phyloP scores from a whole-genome alignment of 2,329 filamentous ascomycete species.

The Aureobasidium sp. region DNA sequence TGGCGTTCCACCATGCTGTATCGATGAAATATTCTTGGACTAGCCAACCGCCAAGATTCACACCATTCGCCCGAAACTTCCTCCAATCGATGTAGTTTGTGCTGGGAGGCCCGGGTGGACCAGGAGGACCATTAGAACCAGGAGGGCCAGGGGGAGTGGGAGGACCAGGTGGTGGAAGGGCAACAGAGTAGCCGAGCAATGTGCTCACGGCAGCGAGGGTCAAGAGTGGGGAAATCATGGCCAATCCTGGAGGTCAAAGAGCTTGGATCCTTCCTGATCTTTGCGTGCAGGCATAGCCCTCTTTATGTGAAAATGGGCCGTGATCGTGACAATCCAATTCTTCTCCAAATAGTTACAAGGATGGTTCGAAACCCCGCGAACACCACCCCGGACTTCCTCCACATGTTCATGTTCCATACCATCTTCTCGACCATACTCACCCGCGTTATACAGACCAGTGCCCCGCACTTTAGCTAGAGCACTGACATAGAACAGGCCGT shows the following conservation, averaged over 20 bases:
- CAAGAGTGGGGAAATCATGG: neutral
- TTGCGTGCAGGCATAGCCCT: neutral
- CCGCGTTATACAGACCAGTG: neutral
- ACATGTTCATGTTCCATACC: neutral
- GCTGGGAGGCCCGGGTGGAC: neutral
- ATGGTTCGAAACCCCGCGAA: neutral
- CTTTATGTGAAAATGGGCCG: neutral
- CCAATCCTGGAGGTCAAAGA: no score
- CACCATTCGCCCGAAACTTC: constrained; percentile 21
- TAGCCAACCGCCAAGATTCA: constrained; percentile 29
- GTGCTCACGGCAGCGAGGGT: neutral
- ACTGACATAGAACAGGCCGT: neutral
- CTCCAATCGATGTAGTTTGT: constrained; percentile 4
- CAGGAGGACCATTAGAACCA: neutral
- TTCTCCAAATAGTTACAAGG: no score
- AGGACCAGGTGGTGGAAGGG: neutral
- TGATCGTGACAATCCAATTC: no score
- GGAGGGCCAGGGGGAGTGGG: neutral
- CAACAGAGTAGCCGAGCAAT: neutral
- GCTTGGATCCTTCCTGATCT: no score
- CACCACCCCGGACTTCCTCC: neutral
- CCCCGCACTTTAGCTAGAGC: neutral
- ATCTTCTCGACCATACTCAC: neutral
- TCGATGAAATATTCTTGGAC: constrained; percentile 29
- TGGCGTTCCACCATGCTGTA: constrained; percentile 24